Evolutionary conservation across 495 filamentous ascomycete species (phyloP), one percentile per base, ranked within the genome.

Genomic region (Annulohypoxylon nitens): DNA sequence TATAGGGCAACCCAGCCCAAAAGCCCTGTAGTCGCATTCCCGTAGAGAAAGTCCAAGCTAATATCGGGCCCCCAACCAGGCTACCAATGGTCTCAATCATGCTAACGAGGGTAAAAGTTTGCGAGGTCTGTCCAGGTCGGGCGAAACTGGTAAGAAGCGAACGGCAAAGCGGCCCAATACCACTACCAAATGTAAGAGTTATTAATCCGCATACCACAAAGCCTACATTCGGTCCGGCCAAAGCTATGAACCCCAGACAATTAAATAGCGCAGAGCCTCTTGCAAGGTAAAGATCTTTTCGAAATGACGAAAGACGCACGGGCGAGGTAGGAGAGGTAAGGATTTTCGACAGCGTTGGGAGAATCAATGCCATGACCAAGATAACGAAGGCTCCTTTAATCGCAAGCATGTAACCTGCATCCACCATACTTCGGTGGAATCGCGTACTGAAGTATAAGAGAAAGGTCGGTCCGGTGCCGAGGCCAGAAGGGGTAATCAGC

Each of bases 391-490:
- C 78, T 2, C 83, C 82, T 64, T 85, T 83, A 36, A 86, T 83
- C 0, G 85, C 83, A 5, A 89, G 78, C 26, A 89, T 81, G 54
- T 89, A 82, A 37, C 85, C 89, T 8, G 89, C 83, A 58, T 86
- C 75, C 0, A 88, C 85, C 6, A 91, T 70, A 3, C 81, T 86
- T 83, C 86, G 86, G 10, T 81, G 78, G 70, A 89, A 91, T 39
- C 88, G 82, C 2, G 82, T 86, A 60, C 87, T 89, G 20, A 88
- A 83, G 71, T 90, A 89, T 70, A 90, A 88, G 14, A 90, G 75
- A 61, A 89, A 84, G 69, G 82, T 81, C 2, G 84, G 79, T 26
- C 84, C 84, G n/a, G 83, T 84, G 1, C 85, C 81, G 37, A 84
- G 83, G 61, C 88, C 77, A 0, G 84, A 81, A 63, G 75, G 72